phyloP scores from a whole-genome alignment of 768 basidiomycete species.

The Amanita phalloides region DNA sequence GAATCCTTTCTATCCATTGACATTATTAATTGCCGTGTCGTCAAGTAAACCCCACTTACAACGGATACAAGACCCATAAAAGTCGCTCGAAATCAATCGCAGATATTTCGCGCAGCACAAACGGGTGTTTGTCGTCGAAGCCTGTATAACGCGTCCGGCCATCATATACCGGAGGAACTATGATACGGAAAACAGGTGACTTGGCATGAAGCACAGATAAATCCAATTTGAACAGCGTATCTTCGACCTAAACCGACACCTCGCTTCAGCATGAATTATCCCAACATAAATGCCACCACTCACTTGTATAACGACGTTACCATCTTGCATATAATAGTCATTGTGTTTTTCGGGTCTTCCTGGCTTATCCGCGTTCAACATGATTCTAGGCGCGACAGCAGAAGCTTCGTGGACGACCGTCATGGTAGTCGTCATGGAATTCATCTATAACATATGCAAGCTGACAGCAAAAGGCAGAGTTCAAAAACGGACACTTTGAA shows the following conservation, averaged over 20 bases:
- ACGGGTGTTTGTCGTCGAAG: conserved; percentile 22
- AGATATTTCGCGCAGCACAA: conserved; percentile 32
- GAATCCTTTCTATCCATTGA: conserved; percentile 7
- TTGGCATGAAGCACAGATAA: conserved; percentile 32
- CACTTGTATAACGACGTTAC: conserved; percentile 22
- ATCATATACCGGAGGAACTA: conserved; percentile 21
- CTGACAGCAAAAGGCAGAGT: background rate
- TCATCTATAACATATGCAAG: background rate
- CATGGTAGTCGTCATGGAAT: background rate
- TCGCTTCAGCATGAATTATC: background rate
- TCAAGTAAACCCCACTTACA: conserved; percentile 20
- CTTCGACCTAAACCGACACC: conserved; percentile 31
- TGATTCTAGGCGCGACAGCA: background rate
- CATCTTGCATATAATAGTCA: conserved; percentile 19
- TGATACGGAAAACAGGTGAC: conserved; percentile 18
- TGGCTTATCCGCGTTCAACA: background rate
- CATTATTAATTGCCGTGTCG: background rate
- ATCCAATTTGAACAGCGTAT: conserved; percentile 38
- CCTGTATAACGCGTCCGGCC: conserved; percentile 14
- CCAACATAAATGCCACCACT: background rate
- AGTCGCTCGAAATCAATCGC: conserved; percentile 40
- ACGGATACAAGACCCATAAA: conserved; percentile 43
- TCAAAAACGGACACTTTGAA: background rate
- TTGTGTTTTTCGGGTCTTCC: conserved; percentile 12
- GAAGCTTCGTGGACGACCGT: background rate